Evolutionary conservation across 768 basidiomycete genomes (phyloP).

Genomic region (Tylopilus felleus): DNA sequence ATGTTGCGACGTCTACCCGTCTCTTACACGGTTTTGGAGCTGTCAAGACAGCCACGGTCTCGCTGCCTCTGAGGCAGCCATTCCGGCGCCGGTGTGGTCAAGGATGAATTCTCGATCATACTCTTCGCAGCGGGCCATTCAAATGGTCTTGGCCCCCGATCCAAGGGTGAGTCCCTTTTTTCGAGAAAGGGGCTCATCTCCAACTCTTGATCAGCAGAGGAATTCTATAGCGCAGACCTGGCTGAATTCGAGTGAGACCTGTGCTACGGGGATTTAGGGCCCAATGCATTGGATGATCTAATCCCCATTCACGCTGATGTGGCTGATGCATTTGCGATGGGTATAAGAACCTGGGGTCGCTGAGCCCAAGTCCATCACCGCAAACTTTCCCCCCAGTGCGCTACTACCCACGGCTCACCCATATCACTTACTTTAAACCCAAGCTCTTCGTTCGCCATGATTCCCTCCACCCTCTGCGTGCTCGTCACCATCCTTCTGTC

Average conservation of each 20-base stretch:
- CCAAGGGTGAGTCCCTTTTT: neutral
- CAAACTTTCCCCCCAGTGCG: neutral
- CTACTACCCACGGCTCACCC: neutral
- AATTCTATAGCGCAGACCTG: neutral
- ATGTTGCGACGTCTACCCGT: neutral
- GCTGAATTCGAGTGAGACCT: neutral
- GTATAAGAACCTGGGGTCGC: conserved; percentile 5
- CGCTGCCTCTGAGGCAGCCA: neutral
- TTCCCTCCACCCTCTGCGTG: conserved; percentile 8
- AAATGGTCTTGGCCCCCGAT: neutral
- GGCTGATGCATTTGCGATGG: conserved; percentile 10
- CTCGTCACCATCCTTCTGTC: conserved; percentile 8
- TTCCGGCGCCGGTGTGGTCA: neutral
- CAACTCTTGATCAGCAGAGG: neutral
- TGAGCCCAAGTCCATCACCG: no score
- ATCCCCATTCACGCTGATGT: neutral
- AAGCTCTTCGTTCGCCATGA: neutral
- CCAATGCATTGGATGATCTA: neutral
- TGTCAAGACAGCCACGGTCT: neutral
- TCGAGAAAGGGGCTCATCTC: neutral
- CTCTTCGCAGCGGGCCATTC: neutral
- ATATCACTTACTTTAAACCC: neutral
- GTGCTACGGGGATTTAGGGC: neutral
- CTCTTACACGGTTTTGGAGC: neutral
- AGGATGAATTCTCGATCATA: neutral